These are phyloP conservation scores for Juglanconis oblonga DNA, from an alignment of 2,329 filamentous ascomycete genomes.

Conservation along the genomic window DNA sequence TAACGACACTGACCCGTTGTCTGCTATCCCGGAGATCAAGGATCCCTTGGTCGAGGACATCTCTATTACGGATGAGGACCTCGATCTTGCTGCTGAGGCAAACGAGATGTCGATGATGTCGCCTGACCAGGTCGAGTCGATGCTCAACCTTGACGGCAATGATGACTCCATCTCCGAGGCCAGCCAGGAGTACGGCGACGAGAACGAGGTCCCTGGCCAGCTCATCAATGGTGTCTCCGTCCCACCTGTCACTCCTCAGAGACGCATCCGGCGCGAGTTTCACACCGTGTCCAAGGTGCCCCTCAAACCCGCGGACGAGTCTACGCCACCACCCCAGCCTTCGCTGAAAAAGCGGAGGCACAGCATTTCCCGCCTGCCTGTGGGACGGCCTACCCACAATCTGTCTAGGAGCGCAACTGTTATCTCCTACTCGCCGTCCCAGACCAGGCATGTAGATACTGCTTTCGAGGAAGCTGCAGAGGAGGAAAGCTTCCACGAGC, in stretches of 20 bases:
- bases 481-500: conserved; percentile 20
- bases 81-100: conserved; percentile 56
- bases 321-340: conserved; percentile 41
- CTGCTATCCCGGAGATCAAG: conserved; percentile 22
- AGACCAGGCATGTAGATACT: conserved; percentile 33
- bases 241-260: conserved; percentile 55
- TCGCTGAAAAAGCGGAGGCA: conserved; percentile 46
- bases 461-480: conserved; percentile 24
- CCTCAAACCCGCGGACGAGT: conserved; percentile 64
- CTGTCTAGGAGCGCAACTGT: conserved; percentile 48
- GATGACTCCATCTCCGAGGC: conserved; percentile 56
- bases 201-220: conserved; percentile 53
- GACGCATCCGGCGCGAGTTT: conserved; percentile 51
- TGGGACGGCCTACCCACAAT: conserved; percentile 37
- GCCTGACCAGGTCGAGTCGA: conserved; percentile 36
- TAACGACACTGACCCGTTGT: conserved; percentile 22
- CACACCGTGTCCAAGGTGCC: conserved; percentile 77
- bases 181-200: conserved; percentile 65
- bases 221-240: conserved; percentile 22
- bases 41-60: conserved; percentile 43
- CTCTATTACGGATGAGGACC: conserved; percentile 51
- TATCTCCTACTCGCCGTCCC: conserved; percentile 53
- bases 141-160: conserved; percentile 29
- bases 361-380: conserved; percentile 47
- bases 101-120: conserved; percentile 58